Percentiles rank a stretch among this genome's conserved stretches.
phyloP scores from a whole-genome alignment of 306 rosid species.

The Quercus cerris region DNA sequence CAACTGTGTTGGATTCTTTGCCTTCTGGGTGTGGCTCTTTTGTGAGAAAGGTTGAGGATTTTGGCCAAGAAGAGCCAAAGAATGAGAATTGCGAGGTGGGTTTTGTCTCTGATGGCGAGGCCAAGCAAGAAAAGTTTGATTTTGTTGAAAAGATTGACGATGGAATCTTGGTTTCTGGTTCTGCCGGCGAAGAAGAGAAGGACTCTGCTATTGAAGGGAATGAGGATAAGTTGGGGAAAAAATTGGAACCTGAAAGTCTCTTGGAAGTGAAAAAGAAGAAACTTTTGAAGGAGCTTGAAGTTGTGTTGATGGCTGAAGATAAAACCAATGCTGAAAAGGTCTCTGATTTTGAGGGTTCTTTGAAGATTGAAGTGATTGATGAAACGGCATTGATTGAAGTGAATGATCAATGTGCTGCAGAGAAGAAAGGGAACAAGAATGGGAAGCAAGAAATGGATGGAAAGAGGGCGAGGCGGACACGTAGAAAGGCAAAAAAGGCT shows the following conservation, averaged over 20 bases:
- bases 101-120: background rate
- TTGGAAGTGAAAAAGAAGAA: conserved; percentile 53
- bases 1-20: conserved; percentile 3
- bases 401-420: conserved; percentile 1
- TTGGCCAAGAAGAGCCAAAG: background rate
- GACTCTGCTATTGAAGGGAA: background rate
- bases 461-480: conserved; percentile 28
- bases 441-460: conserved; percentile 17
- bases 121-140: background rate
- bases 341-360: conserved; percentile 8
- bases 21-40: conserved; percentile 1
- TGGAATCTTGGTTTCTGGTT: conserved; percentile 2
- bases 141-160: background rate
- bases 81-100: conserved; percentile 4
- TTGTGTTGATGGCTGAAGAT: conserved; percentile 37
- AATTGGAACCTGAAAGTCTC: conserved; percentile 11
- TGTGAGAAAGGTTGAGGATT: background rate
- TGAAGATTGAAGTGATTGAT: conserved; percentile 67
- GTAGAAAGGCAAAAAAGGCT: conserved; percentile 29
- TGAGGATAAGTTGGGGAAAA: conserved; percentile 8
- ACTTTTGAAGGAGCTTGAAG: conserved; percentile 54
- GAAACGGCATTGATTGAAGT: conserved; percentile 73
- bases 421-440: conserved; percentile 16
- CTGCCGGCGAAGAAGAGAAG: conserved; percentile 5
- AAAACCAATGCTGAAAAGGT: conserved; percentile 6